phyloP scores from a whole-genome alignment of 2,329 filamentous ascomycete genomes.

The Diaporthe amygdali region DNA sequence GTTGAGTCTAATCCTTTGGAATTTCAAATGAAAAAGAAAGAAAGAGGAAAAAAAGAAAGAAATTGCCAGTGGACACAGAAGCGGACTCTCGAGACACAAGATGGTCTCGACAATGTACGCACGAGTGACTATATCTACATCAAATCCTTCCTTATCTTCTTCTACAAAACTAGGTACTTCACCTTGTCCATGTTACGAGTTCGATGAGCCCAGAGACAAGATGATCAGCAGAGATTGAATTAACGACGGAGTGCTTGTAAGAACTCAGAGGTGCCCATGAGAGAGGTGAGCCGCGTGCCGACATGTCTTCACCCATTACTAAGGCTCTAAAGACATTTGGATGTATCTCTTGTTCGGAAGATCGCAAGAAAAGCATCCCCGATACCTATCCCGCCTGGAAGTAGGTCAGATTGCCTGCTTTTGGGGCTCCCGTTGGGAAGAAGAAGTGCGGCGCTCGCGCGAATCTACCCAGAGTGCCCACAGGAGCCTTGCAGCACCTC shows the following conservation, averaged over 20 bases:
- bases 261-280: neutral
- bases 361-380: no score
- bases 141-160: neutral
- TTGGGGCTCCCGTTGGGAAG: neutral
- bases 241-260: neutral
- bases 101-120: neutral
- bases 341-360: no score
- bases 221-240: neutral
- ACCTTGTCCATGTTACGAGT: neutral
- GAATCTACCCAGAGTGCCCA: neutral
- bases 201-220: neutral
- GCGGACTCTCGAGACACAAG: neutral
- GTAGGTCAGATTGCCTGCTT: neutral
- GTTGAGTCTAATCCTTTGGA: no score
- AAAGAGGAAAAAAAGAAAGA: no score
- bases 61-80: neutral
- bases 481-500: neutral
- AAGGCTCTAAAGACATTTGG: neutral
- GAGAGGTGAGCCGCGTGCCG: neutral
- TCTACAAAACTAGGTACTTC: neutral
- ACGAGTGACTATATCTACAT: neutral
- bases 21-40: no score
- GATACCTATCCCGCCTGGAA: neutral
- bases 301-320: neutral
- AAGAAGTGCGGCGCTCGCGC: neutral